Conservation (phyloP, 768 basidiomycete genomes). For the Lactarius hengduanensis region DNA sequence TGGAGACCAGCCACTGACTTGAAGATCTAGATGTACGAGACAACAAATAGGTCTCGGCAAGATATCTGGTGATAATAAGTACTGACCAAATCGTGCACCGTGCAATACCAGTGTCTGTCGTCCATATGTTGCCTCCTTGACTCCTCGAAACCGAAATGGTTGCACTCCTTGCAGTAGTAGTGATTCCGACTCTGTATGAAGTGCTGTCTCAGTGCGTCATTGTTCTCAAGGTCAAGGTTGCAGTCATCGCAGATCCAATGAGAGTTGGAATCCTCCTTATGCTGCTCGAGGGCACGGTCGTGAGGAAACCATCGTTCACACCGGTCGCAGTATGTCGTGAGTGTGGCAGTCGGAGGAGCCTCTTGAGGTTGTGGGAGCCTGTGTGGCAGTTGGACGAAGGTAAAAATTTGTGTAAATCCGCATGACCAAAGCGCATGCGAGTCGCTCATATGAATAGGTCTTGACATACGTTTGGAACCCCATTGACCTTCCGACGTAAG, state of each 20-base stretch:
- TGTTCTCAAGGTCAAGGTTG: constrained; percentile 41
- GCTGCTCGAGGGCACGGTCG: constrained; percentile 32
- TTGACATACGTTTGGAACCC: not conserved
- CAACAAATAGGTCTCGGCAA: not conserved
- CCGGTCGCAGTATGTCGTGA: constrained; percentile 15
- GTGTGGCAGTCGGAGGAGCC: not conserved
- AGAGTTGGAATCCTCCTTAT: constrained; percentile 30
- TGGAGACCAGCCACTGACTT: constrained; percentile 39
- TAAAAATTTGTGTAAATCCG: not conserved
- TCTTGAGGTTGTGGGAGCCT: not conserved
- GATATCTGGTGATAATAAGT: constrained; percentile 12
- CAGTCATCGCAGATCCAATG: constrained; percentile 52
- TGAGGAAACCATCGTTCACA: constrained; percentile 25
- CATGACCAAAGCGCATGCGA: too few relatives aligned
- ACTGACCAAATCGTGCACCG: not conserved
- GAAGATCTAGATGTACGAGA: constrained; percentile 36
- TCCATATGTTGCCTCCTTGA: constrained; percentile 4
- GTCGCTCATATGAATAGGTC: not conserved
- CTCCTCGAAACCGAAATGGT: not conserved
- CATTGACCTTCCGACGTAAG: too few relatives aligned
- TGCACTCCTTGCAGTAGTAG: constrained; percentile 8
- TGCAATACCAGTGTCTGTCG: constrained; percentile 9
- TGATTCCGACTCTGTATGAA: not conserved
- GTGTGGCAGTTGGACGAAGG: not conserved
- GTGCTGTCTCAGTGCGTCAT: not conserved